These are phyloP conservation scores for Microdochium trichocladiopsis DNA, from an alignment of 2,329 filamentous ascomycete genomes.

Conservation along the genomic window DNA sequence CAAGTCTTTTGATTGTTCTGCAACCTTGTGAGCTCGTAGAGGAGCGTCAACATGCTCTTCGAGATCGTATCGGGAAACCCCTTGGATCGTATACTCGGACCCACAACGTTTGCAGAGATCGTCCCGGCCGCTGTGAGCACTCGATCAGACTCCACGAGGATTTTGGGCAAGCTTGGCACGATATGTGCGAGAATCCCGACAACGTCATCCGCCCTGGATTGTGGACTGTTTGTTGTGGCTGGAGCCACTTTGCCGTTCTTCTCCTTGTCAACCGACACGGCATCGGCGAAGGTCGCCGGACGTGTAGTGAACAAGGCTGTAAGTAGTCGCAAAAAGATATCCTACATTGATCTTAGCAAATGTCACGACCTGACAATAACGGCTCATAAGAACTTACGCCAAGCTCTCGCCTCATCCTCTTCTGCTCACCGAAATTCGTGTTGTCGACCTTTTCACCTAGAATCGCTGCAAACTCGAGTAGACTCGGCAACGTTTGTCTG, in stretches of 20 bases:
- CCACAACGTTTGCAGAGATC: constrained; percentile 78
- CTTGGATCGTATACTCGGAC: constrained; percentile 75
- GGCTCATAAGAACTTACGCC: constrained; percentile 52
- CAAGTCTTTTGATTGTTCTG: constrained; percentile 79
- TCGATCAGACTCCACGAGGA: constrained; percentile 80
- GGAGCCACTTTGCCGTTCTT: constrained; percentile 26
- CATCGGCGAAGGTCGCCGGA: constrained; percentile 64
- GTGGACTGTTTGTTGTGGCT: constrained; percentile 20
- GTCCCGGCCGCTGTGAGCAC: constrained; percentile 69
- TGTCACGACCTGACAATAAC: background rate
- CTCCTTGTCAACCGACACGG: constrained; percentile 31
- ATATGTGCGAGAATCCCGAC: constrained; percentile 73
- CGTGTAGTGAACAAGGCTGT: constrained; percentile 92
- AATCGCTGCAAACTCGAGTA: constrained; percentile 84
- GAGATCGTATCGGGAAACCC: constrained; percentile 81
- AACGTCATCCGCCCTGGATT: constrained; percentile 62
- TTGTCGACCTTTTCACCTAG: constrained; percentile 95
- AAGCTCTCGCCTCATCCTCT: constrained; percentile 83
- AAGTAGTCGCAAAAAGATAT: constrained; percentile 80
- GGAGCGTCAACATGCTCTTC: constrained; percentile 59
- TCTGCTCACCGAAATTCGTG: constrained; percentile 92
- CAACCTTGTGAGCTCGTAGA: constrained; percentile 71
- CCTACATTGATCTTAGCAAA: constrained; percentile 42
- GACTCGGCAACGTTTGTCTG: constrained; percentile 75
- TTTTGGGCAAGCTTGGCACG: constrained; percentile 72